Conservation (phyloP, 192 early-diverging fungal species). For the Glomus cerebriforme region DNA sequence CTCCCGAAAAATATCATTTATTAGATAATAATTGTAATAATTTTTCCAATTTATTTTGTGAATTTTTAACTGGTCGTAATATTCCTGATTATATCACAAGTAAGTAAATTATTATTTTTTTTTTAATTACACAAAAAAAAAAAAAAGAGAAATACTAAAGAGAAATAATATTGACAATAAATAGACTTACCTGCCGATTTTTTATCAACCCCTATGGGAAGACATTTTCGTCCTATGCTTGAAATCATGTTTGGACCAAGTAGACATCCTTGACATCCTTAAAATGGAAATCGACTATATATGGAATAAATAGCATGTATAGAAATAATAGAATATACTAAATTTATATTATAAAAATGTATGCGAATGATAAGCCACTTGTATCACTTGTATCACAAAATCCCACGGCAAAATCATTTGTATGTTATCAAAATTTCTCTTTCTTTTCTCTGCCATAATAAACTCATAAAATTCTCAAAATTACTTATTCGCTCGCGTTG, state of each 20-base stretch:
- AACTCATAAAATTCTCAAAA: no score
- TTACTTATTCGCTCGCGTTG: no score
- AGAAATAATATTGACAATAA: not conserved
- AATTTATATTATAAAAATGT: no score
- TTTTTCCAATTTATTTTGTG: constrained; percentile 75
- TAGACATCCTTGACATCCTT: not conserved
- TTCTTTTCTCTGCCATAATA: no score
- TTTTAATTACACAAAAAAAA: not conserved
- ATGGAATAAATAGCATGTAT: no score
- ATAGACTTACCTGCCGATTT: constrained; percentile 65
- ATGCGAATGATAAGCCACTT: no score
- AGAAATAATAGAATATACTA: no score
- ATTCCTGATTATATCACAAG: constrained; percentile 78
- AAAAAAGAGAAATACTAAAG: not conserved
- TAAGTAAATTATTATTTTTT: constrained; percentile 16
- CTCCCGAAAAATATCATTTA: constrained; percentile 79
- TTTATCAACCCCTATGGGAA: constrained; percentile 65
- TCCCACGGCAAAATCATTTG: no score
- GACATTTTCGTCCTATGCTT: constrained; percentile 65
- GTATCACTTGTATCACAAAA: no score
- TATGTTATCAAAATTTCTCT: no score
- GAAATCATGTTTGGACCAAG: constrained; percentile 66
- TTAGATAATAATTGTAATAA: constrained; percentile 89
- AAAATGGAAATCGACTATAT: not conserved
- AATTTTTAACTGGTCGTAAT: constrained; percentile 73